Conservation (phyloP, 2,329 filamentous ascomycete genomes). For the Penicillium sp. region DNA sequence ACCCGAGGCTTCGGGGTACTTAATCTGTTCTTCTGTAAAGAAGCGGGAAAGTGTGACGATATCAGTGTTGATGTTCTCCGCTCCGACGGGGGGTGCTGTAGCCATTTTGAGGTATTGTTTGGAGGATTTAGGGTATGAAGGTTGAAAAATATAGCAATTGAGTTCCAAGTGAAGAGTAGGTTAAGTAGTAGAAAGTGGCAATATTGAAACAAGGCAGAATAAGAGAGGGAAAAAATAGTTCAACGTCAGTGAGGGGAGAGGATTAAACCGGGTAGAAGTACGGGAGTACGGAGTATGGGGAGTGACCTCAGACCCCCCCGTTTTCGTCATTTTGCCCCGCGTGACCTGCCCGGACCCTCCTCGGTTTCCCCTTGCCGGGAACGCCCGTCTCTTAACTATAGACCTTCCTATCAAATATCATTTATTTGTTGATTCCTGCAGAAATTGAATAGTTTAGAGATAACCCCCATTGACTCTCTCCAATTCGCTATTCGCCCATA, state of each 20-base stretch:
- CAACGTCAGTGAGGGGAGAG: slow-evolving; percentile 16
- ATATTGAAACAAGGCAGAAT: slow-evolving; percentile 1
- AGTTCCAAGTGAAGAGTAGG: not conserved
- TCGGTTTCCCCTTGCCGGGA: slow-evolving; percentile 20
- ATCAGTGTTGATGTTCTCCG: slow-evolving; percentile 88
- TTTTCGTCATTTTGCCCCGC: slow-evolving; percentile 29
- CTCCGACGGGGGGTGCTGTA: slow-evolving; percentile 53
- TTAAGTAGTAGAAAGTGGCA: slow-evolving; percentile 1
- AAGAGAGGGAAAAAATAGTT: slow-evolving; percentile 7
- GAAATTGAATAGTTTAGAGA: not conserved
- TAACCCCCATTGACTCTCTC: not conserved
- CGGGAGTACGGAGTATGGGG: slow-evolving; percentile 23
- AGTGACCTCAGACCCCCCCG: slow-evolving; percentile 15
- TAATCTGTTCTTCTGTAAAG: slow-evolving; percentile 91
- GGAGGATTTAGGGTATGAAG: slow-evolving; percentile 6
- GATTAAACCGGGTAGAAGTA: slow-evolving; percentile 25
- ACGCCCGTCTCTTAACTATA: slow-evolving; percentile 8
- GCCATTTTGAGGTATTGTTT: slow-evolving; percentile 31
- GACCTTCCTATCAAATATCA: not conserved
- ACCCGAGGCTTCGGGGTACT: slow-evolving; percentile 91
- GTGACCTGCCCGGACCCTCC: slow-evolving; percentile 14
- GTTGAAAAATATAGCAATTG: slow-evolving; percentile 4
- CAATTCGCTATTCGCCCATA: not conserved
- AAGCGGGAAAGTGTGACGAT: slow-evolving; percentile 95
- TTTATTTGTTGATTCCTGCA: not conserved